Percentiles rank a stretch among this genome's conserved stretches.
Conservation (phyloP, 148 eudicot species). For the Heliamphora exappendiculata region DNA sequence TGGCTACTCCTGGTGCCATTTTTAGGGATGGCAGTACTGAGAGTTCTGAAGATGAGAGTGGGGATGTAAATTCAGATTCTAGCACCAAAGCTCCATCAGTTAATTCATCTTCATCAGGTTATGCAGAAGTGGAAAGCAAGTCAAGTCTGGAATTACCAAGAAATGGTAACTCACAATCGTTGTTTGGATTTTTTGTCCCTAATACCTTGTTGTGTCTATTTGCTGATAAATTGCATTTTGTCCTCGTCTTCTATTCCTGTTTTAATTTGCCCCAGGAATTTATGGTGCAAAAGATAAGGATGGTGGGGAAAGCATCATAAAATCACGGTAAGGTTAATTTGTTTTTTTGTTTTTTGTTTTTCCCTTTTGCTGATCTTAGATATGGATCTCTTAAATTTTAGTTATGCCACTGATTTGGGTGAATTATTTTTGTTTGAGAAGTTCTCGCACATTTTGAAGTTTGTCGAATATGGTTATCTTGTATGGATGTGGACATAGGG, state of each 20-base stretch:
- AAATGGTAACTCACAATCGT: slow-evolving; percentile 28
- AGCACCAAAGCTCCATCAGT: slow-evolving; percentile 47
- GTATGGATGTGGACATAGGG: background rate
- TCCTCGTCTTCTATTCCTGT: background rate
- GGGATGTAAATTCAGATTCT: slow-evolving; percentile 27
- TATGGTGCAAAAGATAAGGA: slow-evolving; percentile 14
- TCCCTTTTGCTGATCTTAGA: background rate
- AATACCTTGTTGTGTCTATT: background rate
- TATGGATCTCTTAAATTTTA: background rate
- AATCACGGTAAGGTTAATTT: slow-evolving; percentile 33
- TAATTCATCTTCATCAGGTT: slow-evolving; percentile 39
- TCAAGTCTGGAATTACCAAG: slow-evolving; percentile 21
- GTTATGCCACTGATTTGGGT: background rate
- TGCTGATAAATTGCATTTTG: slow-evolving; percentile 3
- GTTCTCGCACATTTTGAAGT: background rate
- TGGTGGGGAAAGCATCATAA: slow-evolving; percentile 18
- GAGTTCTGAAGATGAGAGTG: slow-evolving; percentile 40
- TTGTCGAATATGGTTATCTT: background rate
- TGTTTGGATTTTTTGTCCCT: background rate
- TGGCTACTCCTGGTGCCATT: slow-evolving; percentile 37
- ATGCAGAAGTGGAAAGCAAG: slow-evolving; percentile 43
- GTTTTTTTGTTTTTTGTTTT: background rate
- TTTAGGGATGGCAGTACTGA: slow-evolving; percentile 50
- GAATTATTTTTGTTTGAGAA: background rate
- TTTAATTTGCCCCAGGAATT: slow-evolving; percentile 33